A percentile compares a stretch with the other conserved stretches of the same genome.
Evolutionary conservation across 2,329 filamentous ascomycete genomes (phyloP).

Genomic region (Zymoseptoria ardabiliae): DNA sequence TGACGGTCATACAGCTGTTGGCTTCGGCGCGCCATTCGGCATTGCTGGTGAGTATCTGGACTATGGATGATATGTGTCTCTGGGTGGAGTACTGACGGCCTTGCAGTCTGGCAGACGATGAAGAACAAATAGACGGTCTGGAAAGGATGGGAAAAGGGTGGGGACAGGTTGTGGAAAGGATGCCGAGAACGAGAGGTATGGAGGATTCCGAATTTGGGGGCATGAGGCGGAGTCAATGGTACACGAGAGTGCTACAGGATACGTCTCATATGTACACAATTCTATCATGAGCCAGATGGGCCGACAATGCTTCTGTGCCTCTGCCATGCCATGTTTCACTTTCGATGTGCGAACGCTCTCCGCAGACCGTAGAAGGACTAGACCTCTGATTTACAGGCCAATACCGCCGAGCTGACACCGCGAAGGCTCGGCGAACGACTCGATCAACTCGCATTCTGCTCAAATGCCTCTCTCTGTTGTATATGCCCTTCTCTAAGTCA

Average conservation of each 20-base stretch:
- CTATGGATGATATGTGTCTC: neutral
- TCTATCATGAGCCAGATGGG: neutral
- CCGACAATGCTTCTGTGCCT: neutral
- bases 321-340: neutral
- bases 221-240: neutral
- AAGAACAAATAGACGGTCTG: conserved; percentile 45
- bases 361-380: neutral
- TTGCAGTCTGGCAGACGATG: conserved; percentile 58
- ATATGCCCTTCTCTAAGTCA: neutral
- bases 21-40: conserved; percentile 54
- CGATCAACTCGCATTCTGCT: neutral
- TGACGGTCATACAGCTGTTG: conserved; percentile 44
- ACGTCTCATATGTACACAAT: conserved; percentile 3
- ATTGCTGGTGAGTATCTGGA: conserved; percentile 51
- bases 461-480: neutral
- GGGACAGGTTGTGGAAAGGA: neutral
- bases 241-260: neutral
- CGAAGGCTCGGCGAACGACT: too few relatives aligned
- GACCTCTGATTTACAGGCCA: neutral
- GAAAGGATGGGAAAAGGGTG: neutral
- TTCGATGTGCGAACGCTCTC: neutral
- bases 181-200: neutral
- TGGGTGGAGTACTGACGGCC: conserved; percentile 5
- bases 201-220: neutral
- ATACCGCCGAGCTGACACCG: too few relatives aligned